Evolutionary conservation across 805 yeast species (phyloP).

Genomic region (Cyberlindnera suaveolens): DNA sequence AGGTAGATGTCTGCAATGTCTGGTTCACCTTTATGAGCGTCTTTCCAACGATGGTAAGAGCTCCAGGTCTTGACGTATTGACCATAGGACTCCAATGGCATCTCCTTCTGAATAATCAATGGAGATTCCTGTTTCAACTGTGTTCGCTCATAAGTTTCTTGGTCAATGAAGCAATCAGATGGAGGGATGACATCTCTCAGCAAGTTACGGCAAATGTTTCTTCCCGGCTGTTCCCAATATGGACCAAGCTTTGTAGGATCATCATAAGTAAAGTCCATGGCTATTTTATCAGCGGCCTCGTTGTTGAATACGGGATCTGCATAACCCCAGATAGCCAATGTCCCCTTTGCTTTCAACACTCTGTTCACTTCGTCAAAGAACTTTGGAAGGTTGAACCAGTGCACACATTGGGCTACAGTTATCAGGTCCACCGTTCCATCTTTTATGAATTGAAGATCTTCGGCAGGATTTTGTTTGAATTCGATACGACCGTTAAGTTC

Average conservation of each 20-base stretch:
- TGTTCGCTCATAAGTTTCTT: slow-evolving; percentile 24
- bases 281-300: slow-evolving; percentile 49
- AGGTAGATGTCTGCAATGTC: slow-evolving; percentile 31
- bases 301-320: slow-evolving; percentile 59
- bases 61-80: slow-evolving; percentile 67
- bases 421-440: slow-evolving; percentile 50
- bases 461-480: slow-evolving; percentile 21
- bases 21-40: slow-evolving; percentile 23
- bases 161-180: slow-evolving; percentile 33
- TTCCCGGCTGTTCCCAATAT: slow-evolving; percentile 86
- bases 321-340: slow-evolving; percentile 75
- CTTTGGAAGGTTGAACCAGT: slow-evolving; percentile 63
- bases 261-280: slow-evolving; percentile 44
- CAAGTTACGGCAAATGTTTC: slow-evolving; percentile 42
- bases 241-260: slow-evolving; percentile 49
- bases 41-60: slow-evolving; percentile 53
- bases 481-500: slow-evolving; percentile 10
- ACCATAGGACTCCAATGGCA: slow-evolving; percentile 40
- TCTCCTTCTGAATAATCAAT: slow-evolving; percentile 29
- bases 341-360: slow-evolving; percentile 54
- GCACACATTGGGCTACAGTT: slow-evolving; percentile 81
- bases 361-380: slow-evolving; percentile 46
- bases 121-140: slow-evolving; percentile 10
- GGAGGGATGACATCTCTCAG: slow-evolving; percentile 41
- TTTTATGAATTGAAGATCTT: slow-evolving; percentile 23